phyloP scores from a whole-genome alignment of 2,329 filamentous ascomycete species.

The Trichoderma oligosporum region DNA sequence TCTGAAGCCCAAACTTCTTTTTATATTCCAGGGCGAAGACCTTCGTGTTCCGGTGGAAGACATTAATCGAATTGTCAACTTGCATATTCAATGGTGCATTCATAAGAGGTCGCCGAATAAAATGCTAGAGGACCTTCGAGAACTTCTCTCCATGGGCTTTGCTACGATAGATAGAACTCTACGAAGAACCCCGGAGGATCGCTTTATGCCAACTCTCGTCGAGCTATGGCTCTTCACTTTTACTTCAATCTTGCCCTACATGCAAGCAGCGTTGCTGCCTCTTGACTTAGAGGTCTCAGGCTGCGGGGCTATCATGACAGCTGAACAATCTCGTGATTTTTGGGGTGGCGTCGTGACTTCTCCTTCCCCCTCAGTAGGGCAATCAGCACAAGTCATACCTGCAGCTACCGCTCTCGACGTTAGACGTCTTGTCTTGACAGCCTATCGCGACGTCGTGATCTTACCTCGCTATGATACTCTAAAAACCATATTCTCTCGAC shows the following conservation, averaged over 20 bases:
- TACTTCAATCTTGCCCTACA: constrained; percentile 82
- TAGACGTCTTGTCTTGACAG: constrained; percentile 79
- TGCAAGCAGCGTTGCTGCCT: constrained; percentile 92
- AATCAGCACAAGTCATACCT: constrained; percentile 41
- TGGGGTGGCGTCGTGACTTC: constrained; percentile 68
- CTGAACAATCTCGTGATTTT: constrained; percentile 80
- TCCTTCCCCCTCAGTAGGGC: constrained; percentile 28
- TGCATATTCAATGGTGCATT: constrained; percentile 75
- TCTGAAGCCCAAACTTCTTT: constrained; percentile 69
- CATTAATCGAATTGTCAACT: constrained; percentile 73
- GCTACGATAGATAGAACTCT: constrained; percentile 80
- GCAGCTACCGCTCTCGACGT: constrained; percentile 68
- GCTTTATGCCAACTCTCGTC: constrained; percentile 83
- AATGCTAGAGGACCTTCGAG: constrained; percentile 71
- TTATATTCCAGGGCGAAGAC: constrained; percentile 79
- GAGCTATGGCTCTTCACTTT: constrained; percentile 95
- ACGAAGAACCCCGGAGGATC: constrained; percentile 73
- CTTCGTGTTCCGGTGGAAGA: constrained; percentile 77
- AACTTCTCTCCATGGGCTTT: constrained; percentile 78
- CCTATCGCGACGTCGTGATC: constrained; percentile 85
- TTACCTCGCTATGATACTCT: constrained; percentile 84
- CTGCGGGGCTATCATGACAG: constrained; percentile 70
- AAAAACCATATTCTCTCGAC: constrained; percentile 82
- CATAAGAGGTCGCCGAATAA: constrained; percentile 66
- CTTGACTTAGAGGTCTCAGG: constrained; percentile 92